These are phyloP conservation scores for Carex cristatella DNA, from an alignment of 176 grass and related monocot genomes.

Conservation along the genomic window DNA sequence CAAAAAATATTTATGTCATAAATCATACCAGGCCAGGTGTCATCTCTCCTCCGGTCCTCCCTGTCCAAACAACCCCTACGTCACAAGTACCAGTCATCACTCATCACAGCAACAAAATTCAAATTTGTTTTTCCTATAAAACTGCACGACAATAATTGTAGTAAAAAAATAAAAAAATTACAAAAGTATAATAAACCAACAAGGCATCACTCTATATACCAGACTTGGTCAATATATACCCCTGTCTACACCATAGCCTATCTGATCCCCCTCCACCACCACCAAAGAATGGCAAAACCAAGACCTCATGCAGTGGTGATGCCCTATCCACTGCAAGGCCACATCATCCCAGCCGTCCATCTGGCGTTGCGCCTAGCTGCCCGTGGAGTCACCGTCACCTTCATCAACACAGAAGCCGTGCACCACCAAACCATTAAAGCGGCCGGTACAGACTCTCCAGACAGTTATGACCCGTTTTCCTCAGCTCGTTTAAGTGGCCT, in stretches of 20 bases:
- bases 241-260: no score
- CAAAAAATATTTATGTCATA: not conserved
- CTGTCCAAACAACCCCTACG: not conserved
- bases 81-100: not conserved
- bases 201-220: not conserved
- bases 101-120: not conserved
- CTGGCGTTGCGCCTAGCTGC: slow-evolving; percentile 37
- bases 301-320: slow-evolving; percentile 58
- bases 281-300: slow-evolving; percentile 12
- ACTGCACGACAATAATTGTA: not conserved
- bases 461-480: slow-evolving; percentile 25
- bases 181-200: not conserved
- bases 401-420: slow-evolving; percentile 57
- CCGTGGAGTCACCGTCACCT: slow-evolving; percentile 50
- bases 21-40: not conserved
- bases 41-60: not conserved
- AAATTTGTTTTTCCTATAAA: not conserved
- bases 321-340: slow-evolving; percentile 55
- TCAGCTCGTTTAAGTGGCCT: slow-evolving; percentile 10
- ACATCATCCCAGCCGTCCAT: slow-evolving; percentile 60
- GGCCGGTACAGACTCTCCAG: not conserved
- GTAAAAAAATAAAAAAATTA: not conserved
- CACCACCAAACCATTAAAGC: slow-evolving; percentile 37
- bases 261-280: not conserved
- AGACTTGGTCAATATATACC: not conserved